Base-by-base conservation (phyloP, 2,329 filamentous ascomycete species). In the Coniosporium tulheliwenetii region DNA sequence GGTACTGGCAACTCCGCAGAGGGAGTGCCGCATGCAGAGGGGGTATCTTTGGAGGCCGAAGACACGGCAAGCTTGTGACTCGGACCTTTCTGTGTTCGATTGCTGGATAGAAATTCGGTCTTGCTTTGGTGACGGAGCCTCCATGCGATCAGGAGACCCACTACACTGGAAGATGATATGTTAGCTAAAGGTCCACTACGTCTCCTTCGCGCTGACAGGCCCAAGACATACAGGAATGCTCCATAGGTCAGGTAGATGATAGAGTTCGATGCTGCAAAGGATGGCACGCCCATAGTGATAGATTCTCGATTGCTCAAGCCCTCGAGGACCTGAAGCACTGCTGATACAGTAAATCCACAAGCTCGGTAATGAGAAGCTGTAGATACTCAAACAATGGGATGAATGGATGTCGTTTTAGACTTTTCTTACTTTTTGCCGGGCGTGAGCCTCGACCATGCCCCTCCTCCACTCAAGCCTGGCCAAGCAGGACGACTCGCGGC, bases 31-130 rank as follows among this genome's bases (percentile, higher is more conserved):
- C 19, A 26, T 26, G 19, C 19, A 7, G 19, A 26, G 19, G 19
- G 19, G 19, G 19, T 26, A 7, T 26, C 19, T 26, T 7, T 26
- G 19, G 19, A 26, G 19, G 19, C 19, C 19, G 19, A 26, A 26
- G 19, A 26, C 19, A 26, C 19, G 19, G 19, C 19, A 26, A 26
- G 19, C 19, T 26, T 26, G 19, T 38, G 15, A 19, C 48, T 57
- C 75, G 79, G 61, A 89, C 84, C 84, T 69, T 79, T 83, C 67
- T 89, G 84, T 63, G 83, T 86, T 60, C 82, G 71, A 57, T 87
- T 87, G 55, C 78, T 76, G 41, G 81, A 72, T 44, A 89, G 67
- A 60, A 81, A 86, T 52, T 85, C 74, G 44, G 69, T 69, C 62
- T 80, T 82, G 47, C 71, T 66, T 64, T 85, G 79, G 46, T 69